Base-by-base conservation (phyloP, 441 rosid genomes). In the Pelargonium cotyledonis region DNA sequence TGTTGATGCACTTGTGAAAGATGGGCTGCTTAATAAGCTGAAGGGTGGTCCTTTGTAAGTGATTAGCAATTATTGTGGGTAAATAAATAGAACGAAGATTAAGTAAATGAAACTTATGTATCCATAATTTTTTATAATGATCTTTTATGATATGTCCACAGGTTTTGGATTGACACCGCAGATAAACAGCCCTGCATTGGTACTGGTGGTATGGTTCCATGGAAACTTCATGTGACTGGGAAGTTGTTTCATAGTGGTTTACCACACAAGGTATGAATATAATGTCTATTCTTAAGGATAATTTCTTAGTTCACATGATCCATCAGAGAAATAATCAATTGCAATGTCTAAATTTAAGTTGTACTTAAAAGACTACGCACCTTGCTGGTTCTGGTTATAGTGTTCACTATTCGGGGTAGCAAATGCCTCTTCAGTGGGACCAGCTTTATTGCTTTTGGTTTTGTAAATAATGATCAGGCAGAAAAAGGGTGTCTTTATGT, bases 141-240 rank as follows among this genome's bases (percentile, higher is more conserved):
- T 41, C 46, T 6, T 41, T 15, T n/a, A 15, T 15, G 58, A 18
- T 51, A n/a, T 18, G n/a, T n/a, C 19, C 66, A 58, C 80, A 94
- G 99, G 66, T 94, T 53, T 81, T 94, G 99, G 99, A 91, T 91
- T 75, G 99, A 94, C 74, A 86, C 96, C 0, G 99, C 99, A 12
- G 97, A 94, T 80, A 94, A 94, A 73, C 99, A 94, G 77, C 99
- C 97, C 65, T 94, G 97, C 81, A 80, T 94, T 77, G 99, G 99
- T 78, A 91, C 97, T 6, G 99, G 99, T 47, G 99, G 99, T 74
- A 84, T 84, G 89, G 84, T 94, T 65, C 97, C 99, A 1, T 94
- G 97, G 99, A 91, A 83, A 80, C 90, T 94, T 78, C 91, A 85
- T 64, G 89, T 79, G 41, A 87, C 91, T 0, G 99, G 99, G 71